Evolutionary conservation across 1,284 basidiomycete genomes (phyloP).

Genomic region (Volvariella volvacea): DNA sequence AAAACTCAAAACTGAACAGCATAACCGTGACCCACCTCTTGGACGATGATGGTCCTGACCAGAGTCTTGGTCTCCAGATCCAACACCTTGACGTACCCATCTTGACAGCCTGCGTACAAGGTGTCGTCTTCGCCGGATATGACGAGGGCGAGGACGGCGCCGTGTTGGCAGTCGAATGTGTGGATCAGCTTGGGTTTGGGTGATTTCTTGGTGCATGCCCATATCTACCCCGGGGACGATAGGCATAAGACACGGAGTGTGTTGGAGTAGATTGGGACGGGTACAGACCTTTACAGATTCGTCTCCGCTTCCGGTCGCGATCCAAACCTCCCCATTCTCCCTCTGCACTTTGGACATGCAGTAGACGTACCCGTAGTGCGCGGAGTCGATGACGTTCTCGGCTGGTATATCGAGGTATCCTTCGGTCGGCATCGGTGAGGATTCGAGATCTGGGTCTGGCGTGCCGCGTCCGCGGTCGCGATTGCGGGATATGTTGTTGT

Average conservation of each 20-base stretch:
- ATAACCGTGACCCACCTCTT: conserved; percentile 50
- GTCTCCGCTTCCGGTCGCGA: conserved; percentile 85
- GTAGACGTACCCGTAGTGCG: conserved; percentile 94
- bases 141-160: conserved; percentile 76
- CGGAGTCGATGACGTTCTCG: conserved; percentile 73
- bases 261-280: too few relatives aligned
- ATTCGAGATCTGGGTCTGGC: conserved; percentile 19
- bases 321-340: conserved; percentile 37
- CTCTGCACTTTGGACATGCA: conserved; percentile 62
- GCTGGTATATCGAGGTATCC: conserved; percentile 52
- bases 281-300: conserved; percentile 72
- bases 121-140: conserved; percentile 68
- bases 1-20: too few relatives aligned
- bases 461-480: conserved; percentile 18
- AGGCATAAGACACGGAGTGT: neutral
- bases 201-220: conserved; percentile 53
- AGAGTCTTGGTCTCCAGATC: conserved; percentile 87
- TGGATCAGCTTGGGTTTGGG: conserved; percentile 44
- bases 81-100: conserved; percentile 87
- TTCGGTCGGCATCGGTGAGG: conserved; percentile 16
- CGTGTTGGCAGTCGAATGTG: conserved; percentile 59
- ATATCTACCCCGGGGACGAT: conserved; percentile 42
- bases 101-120: conserved; percentile 90
- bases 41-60: conserved; percentile 81
- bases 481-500: conserved; percentile 30